Evolutionary conservation across 768 basidiomycete species (phyloP).

Genomic region (Serendipita sp.): DNA sequence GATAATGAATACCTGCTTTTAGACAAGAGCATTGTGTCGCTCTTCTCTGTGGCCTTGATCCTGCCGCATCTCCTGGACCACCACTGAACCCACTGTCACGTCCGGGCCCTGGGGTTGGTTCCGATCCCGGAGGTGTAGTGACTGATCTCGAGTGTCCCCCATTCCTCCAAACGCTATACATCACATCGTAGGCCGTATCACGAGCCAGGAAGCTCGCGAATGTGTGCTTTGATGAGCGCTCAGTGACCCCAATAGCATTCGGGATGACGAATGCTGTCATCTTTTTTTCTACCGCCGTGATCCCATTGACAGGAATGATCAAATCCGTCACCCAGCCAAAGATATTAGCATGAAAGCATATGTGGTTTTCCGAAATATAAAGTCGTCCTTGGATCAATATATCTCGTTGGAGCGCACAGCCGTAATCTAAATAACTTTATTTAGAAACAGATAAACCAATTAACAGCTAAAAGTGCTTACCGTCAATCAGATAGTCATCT

Average conservation of each 20-base stretch:
- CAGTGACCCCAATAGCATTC: constrained; percentile 84
- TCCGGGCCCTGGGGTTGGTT: constrained; percentile 11
- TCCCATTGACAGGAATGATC: constrained; percentile 75
- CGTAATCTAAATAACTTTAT: constrained; percentile 53
- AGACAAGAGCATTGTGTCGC: constrained; percentile 63
- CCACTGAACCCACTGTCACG: constrained; percentile 13
- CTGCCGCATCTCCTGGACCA: constrained; percentile 6
- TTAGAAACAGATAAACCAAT: constrained; percentile 4
- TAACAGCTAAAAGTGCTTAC: constrained; percentile 28
- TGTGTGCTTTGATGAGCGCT: constrained; percentile 67
- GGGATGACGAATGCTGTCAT: constrained; percentile 98
- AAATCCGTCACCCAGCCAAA: constrained; percentile 97
- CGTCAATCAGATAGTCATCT: constrained; percentile 95
- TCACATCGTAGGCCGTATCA: constrained; percentile 91
- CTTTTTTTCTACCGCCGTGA: constrained; percentile 77
- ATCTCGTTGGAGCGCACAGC: constrained; percentile 90
- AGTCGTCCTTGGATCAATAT: constrained; percentile 91
- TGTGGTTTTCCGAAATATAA: constrained; percentile 95
- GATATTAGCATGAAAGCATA: constrained; percentile 99
- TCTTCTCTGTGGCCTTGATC: constrained; percentile 24
- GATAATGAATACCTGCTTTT: constrained; percentile 48
- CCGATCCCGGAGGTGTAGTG: constrained; percentile 13
- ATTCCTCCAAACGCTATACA: constrained; percentile 90
- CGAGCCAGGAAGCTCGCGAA: constrained; percentile 95
- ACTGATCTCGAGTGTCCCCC: constrained; percentile 8